These are phyloP conservation scores for Dictyophora rubrovolvata DNA, from an alignment of 768 basidiomycete species.

Conservation along the genomic window DNA sequence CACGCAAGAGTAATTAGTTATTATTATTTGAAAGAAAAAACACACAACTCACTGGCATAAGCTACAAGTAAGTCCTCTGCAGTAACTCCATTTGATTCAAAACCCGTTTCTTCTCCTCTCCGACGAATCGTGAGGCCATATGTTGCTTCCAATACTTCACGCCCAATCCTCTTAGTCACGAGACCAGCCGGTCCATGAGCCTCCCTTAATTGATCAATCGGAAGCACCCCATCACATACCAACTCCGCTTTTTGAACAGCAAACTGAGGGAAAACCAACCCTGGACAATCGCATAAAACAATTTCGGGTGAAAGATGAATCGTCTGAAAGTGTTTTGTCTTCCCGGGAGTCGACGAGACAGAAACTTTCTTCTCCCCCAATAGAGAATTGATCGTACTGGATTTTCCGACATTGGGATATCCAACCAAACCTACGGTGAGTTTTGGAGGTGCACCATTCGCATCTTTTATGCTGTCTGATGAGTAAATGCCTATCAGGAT, in stretches of 20 bases:
- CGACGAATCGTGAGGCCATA: slow-evolving; percentile 78
- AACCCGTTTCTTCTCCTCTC: slow-evolving; percentile 66
- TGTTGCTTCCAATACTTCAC: slow-evolving; percentile 73
- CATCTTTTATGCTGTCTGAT: neutral
- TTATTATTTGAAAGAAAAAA: neutral
- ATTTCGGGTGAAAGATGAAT: slow-evolving; percentile 85
- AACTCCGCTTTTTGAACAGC: slow-evolving; percentile 93
- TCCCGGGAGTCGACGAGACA: slow-evolving; percentile 94
- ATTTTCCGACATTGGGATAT: slow-evolving; percentile 98
- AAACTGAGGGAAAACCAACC: slow-evolving; percentile 96
- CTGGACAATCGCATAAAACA: slow-evolving; percentile 92
- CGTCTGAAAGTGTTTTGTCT: slow-evolving; percentile 99
- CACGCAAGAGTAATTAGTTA: slow-evolving; percentile 1
- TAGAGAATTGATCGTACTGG: slow-evolving; percentile 93
- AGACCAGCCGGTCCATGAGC: slow-evolving; percentile 77
- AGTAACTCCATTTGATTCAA: slow-evolving; percentile 53
- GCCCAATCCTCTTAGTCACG: slow-evolving; percentile 69
- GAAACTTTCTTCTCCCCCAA: slow-evolving; percentile 96
- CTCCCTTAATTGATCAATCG: slow-evolving; percentile 95
- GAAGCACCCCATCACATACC: slow-evolving; percentile 92
- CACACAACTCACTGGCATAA: slow-evolving; percentile 90
- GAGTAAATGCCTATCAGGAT: neutral
- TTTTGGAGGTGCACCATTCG: neutral
- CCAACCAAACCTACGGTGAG: slow-evolving; percentile 84
- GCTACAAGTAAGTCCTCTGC: slow-evolving; percentile 77